Percentiles rank a stretch among this genome's conserved stretches.
phyloP scores from a whole-genome alignment of 768 basidiomycete genomes.

The Plicaturopsis crispa region DNA sequence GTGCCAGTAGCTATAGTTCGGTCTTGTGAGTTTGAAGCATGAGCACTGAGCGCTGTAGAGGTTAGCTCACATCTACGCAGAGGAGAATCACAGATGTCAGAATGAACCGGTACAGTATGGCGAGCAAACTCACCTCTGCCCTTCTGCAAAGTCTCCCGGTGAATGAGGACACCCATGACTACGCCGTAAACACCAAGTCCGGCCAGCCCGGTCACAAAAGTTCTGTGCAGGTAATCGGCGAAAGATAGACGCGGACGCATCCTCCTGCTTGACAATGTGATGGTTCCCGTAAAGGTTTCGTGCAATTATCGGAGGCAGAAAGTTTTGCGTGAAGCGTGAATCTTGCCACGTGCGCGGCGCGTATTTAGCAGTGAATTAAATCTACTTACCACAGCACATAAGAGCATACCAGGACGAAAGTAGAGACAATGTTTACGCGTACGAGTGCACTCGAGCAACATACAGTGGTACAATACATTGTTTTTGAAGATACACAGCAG shows the following conservation, averaged over 20 bases:
- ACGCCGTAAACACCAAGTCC: slow-evolving; percentile 20
- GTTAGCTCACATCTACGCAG: too few species aligned
- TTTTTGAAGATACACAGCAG: too few species aligned
- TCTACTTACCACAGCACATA: not conserved
- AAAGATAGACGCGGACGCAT: slow-evolving; percentile 17
- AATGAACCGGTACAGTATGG: too few species aligned
- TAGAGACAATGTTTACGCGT: not conserved
- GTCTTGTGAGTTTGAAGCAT: too few species aligned
- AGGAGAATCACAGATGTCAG: too few species aligned
- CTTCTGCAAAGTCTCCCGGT: slow-evolving; percentile 20
- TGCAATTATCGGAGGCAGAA: too few species aligned
- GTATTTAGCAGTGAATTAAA: not conserved
- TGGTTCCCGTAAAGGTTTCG: too few species aligned
- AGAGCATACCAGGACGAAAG: not conserved
- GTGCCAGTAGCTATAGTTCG: too few species aligned
- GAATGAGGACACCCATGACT: slow-evolving; percentile 23
- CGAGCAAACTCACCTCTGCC: slow-evolving; percentile 22
- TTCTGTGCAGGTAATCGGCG: slow-evolving; percentile 21
- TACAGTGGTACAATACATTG: not conserved
- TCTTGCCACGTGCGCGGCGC: not conserved
- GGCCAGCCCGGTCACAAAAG: slow-evolving; percentile 20
- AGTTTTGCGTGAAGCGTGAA: too few species aligned
- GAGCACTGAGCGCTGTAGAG: too few species aligned
- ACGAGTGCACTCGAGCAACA: not conserved
- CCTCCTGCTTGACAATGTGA: too few species aligned